Conservation (phyloP, 148 eudicot genomes). For the Euryodendron excelsum region DNA sequence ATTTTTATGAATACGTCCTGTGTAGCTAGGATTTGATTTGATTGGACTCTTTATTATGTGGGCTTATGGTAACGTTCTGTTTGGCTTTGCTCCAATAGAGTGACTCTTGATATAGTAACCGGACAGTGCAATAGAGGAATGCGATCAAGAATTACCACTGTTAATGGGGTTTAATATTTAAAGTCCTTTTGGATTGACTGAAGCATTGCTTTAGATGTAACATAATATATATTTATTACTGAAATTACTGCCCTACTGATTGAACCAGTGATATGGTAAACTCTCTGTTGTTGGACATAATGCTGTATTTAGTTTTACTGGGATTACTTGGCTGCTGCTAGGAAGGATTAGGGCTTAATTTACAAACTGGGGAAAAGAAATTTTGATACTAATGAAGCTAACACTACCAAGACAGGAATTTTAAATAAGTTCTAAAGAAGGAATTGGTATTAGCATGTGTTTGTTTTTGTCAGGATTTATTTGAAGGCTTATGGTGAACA, state of each 20-base stretch:
- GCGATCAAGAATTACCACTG: background rate
- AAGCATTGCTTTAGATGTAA: background rate
- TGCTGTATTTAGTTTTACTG: background rate
- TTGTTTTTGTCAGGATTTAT: background rate
- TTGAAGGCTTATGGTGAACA: background rate
- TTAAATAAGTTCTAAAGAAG: no score
- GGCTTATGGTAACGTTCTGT: background rate
- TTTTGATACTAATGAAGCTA: no score
- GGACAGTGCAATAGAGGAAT: no score
- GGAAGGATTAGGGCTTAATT: background rate
- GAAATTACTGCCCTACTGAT: background rate
- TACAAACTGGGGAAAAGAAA: background rate
- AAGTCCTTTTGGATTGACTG: background rate
- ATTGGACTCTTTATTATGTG: background rate
- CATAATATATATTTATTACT: background rate
- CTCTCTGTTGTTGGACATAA: background rate
- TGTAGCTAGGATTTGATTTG: background rate
- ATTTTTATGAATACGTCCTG: background rate
- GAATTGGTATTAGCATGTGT: no score
- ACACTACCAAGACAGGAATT: no score
- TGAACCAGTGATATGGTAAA: background rate
- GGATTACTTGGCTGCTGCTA: background rate
- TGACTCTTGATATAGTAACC: background rate
- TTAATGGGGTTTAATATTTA: background rate
- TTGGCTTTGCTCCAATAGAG: background rate